A percentile compares a stretch with the other conserved stretches of the same genome.
These are phyloP conservation scores for Brassica napus DNA, from an alignment of 345 rosid species.

Conservation along the genomic window Da-Ae NC_063443.1:13543501-13544000, in stretches of 20 bases:
- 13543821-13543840: constrained; percentile 19
- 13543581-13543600: constrained; percentile 59
- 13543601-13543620: constrained; percentile 33
- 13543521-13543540: constrained; percentile 1
- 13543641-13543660: constrained; percentile 65
- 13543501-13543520: not conserved
- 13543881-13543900: constrained; percentile 23
- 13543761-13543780: constrained; percentile 18
- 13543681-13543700: constrained; percentile 51
- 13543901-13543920: constrained; percentile 21
- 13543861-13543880: not conserved
- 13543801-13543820: not conserved
- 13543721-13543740: not conserved
- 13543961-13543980: not conserved
- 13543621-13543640: constrained; percentile 53
- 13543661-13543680: constrained; percentile 78
- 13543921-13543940: constrained; percentile 25
- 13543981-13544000: constrained; percentile 31
- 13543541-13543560: constrained; percentile 1
- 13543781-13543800: constrained; percentile 9
- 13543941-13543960: constrained; percentile 13
- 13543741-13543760: constrained; percentile 13
- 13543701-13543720: not conserved
- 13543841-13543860: constrained; percentile 21
- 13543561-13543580: constrained; percentile 8